Evolutionary conservation across 768 basidiomycete genomes (phyloP).

Genomic region (Lactarius tabidus): DNA sequence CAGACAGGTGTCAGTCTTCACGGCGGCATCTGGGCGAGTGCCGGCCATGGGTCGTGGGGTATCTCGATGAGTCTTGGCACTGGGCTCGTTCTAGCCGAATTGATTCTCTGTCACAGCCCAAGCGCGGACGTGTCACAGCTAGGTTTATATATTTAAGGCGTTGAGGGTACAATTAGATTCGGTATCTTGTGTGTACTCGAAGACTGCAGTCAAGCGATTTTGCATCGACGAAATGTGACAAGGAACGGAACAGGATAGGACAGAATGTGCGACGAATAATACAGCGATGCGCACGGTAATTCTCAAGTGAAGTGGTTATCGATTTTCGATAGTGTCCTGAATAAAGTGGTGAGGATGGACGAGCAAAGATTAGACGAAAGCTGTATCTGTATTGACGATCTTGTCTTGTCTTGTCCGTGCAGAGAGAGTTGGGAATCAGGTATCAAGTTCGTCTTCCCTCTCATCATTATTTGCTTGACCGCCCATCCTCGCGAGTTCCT

Average conservation of each 20-base stretch:
- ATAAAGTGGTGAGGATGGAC: conserved; percentile 19
- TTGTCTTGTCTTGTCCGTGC: neutral
- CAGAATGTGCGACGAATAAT: neutral
- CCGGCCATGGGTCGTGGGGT: conserved; percentile 41
- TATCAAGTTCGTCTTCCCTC: conserved; percentile 28
- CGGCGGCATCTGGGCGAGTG: conserved; percentile 32
- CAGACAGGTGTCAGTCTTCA: conserved; percentile 30
- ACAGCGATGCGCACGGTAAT: conserved; percentile 1
- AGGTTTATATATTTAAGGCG: neutral
- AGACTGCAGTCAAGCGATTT: neutral
- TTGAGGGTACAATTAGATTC: conserved; percentile 2
- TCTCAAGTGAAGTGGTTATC: neutral
- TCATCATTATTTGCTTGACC: conserved; percentile 31
- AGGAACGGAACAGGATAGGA: neutral
- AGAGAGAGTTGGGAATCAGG: conserved; percentile 4
- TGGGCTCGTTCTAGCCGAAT: conserved; percentile 32
- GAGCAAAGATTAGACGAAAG: conserved; percentile 16
- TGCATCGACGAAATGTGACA: neutral
- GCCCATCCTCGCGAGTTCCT: conserved; percentile 55
- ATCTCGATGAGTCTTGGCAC: conserved; percentile 34
- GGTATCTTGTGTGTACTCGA: neutral
- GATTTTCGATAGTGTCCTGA: neutral
- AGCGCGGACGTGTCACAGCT: conserved; percentile 30
- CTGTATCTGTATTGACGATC: conserved; percentile 2
- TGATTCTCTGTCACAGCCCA: conserved; percentile 30